Conservation (phyloP, 768 basidiomycete species). For the Albatrellus ellisii region DNA sequence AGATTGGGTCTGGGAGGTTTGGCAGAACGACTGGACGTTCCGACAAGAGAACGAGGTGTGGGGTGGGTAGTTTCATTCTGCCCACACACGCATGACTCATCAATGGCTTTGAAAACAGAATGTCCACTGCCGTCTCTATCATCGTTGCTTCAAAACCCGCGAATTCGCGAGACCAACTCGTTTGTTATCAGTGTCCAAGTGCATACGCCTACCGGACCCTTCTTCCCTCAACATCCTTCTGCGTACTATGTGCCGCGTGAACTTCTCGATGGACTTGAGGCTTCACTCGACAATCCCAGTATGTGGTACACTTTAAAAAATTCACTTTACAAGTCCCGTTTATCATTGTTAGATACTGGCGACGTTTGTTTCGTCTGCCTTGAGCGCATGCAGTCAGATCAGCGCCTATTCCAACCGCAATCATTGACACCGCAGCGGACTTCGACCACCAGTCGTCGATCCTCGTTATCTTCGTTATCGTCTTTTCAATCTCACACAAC, state of each 20-base stretch:
- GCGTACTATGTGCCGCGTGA: conserved; percentile 53
- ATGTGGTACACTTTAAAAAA: conserved; percentile 13
- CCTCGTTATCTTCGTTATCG: conserved; percentile 30
- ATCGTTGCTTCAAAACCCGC: conserved; percentile 40
- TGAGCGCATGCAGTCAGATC: conserved; percentile 30
- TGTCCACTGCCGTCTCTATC: conserved; percentile 53
- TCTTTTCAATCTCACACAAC: conserved; percentile 30
- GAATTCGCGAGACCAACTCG: conserved; percentile 49
- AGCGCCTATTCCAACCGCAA: conserved; percentile 17
- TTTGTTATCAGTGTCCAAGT: conserved; percentile 68
- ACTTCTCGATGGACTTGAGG: conserved; percentile 55
- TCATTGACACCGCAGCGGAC: conserved; percentile 19
- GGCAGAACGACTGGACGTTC: conserved; percentile 63
- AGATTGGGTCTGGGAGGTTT: conserved; percentile 64
- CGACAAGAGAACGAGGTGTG: conserved; percentile 60
- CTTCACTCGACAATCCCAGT: conserved; percentile 63
- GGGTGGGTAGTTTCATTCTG: conserved; percentile 30
- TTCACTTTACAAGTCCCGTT: neutral
- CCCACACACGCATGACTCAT: neutral
- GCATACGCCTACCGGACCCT: conserved; percentile 39
- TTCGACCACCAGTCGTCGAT: conserved; percentile 21
- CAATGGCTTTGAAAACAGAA: conserved; percentile 23
- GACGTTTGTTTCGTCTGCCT: conserved; percentile 69
- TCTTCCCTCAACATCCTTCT: conserved; percentile 54
- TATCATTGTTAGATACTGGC: conserved; percentile 39